These are phyloP conservation scores for Aspergillus arachidicola DNA, from an alignment of 2,329 filamentous ascomycete species.

Conservation along the genomic window DNA sequence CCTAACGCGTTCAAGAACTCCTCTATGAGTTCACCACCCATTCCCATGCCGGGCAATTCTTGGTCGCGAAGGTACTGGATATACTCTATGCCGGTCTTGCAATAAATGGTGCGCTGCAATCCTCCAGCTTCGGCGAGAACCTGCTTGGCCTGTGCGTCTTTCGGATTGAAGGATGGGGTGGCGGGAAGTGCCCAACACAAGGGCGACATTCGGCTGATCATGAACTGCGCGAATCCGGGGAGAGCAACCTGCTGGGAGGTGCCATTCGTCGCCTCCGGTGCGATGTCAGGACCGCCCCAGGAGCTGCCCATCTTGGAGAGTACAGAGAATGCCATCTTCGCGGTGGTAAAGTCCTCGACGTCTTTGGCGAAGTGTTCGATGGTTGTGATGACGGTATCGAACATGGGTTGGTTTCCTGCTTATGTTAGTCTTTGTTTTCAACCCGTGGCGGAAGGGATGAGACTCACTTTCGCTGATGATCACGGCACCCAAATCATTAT, in stretches of 20 bases:
- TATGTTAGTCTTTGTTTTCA: slow-evolving; percentile 9
- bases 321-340: slow-evolving; percentile 78
- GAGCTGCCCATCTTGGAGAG: slow-evolving; percentile 79
- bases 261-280: slow-evolving; percentile 42
- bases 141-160: slow-evolving; percentile 85
- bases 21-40: slow-evolving; percentile 49
- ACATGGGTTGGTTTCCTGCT: slow-evolving; percentile 78
- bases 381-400: slow-evolving; percentile 83
- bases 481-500: slow-evolving; percentile 85
- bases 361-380: slow-evolving; percentile 84
- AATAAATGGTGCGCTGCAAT: slow-evolving; percentile 85
- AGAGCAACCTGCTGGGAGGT: slow-evolving; percentile 52
- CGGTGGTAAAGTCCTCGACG: slow-evolving; percentile 65
- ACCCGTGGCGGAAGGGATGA: neutral
- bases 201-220: slow-evolving; percentile 84
- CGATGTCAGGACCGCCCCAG: slow-evolving; percentile 85
- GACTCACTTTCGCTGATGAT: slow-evolving; percentile 74
- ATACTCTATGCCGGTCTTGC: slow-evolving; percentile 84
- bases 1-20: slow-evolving; percentile 51
- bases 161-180: slow-evolving; percentile 76
- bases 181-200: slow-evolving; percentile 87
- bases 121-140: slow-evolving; percentile 85
- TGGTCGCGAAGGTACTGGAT: slow-evolving; percentile 54
- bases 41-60: slow-evolving; percentile 52
- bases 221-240: slow-evolving; percentile 88